phyloP scores from a whole-genome alignment of 805 yeast species.

The Lachancea fermentati region DNA sequence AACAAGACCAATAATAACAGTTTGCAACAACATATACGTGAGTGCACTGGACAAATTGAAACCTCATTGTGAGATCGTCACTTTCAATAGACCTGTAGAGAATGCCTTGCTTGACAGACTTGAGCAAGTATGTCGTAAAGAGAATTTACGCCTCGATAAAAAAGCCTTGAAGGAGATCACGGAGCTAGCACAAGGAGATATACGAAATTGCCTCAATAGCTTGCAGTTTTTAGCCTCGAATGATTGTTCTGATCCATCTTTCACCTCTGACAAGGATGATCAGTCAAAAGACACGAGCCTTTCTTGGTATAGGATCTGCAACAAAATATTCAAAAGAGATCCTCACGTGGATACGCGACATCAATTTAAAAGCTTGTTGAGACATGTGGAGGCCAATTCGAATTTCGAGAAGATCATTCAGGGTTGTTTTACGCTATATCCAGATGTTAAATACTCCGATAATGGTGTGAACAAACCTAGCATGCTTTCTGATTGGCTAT shows the following conservation, averaged over 20 bases:
- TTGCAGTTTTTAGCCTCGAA: slow-evolving; percentile 52
- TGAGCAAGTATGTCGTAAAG: slow-evolving; percentile 49
- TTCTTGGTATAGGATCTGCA: slow-evolving; percentile 64
- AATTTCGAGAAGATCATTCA: slow-evolving; percentile 58
- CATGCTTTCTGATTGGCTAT: slow-evolving; percentile 68
- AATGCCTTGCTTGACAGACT: slow-evolving; percentile 42
- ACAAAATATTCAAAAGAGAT: slow-evolving; percentile 52
- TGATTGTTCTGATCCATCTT: not conserved
- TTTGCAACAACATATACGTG: slow-evolving; percentile 83
- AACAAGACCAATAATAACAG: slow-evolving; percentile 81
- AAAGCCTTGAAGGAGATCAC: slow-evolving; percentile 59
- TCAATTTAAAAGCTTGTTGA: slow-evolving; percentile 44
- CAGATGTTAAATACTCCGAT: slow-evolving; percentile 58
- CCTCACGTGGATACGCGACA: slow-evolving; percentile 41
- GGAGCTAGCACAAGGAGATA: slow-evolving; percentile 70
- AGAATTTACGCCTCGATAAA: slow-evolving; percentile 44
- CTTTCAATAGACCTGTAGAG: slow-evolving; percentile 55
- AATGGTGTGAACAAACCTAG: slow-evolving; percentile 55
- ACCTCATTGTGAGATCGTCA: slow-evolving; percentile 64
- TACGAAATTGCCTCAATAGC: slow-evolving; percentile 78
- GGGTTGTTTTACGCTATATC: slow-evolving; percentile 68
- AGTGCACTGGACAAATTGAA: slow-evolving; percentile 69
- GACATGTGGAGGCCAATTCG: slow-evolving; percentile 41
- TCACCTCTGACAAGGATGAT: slow-evolving; percentile 1
- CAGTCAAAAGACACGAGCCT: slow-evolving; percentile 51